Base-by-base conservation (phyloP, 2,329 filamentous ascomycete species). In the Alternaria ventricosa region DNA sequence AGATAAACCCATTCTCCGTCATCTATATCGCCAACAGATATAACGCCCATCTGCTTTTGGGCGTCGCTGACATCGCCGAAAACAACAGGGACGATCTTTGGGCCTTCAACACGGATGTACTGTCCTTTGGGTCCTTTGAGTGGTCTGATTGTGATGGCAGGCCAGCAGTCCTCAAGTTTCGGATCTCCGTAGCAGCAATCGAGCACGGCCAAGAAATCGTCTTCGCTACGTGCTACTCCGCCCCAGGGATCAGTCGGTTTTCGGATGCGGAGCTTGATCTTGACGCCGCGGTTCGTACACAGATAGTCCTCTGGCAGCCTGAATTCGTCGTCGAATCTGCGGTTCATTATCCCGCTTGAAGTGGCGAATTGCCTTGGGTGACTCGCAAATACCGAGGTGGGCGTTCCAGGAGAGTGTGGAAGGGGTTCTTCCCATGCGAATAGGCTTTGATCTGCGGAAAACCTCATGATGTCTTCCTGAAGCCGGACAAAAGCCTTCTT, bases 401-500 rank as follows among this genome's bases (percentile, higher is more conserved):
- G 25, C 25, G 7, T 33, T 15, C 30, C 13, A 33, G 3, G 30
- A 33, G 13, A 8, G 13, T 15, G 6, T 15, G 33, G 15, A 36
- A n/a, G 33, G 33, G 33, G 15, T 36, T 36, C 23, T 6, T 20
- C 54, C 66, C 61, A 69, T 5, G 60, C 55, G 47, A 71, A 70
- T 5, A 71, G 33, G 18, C 55, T 64, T 18, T 69, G 58, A 11
- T 71, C 69, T 3, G 62, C 61, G 12, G 10, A 45, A 5, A 45
- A 33, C 27, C 54, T 69, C 46, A 71, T 53, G 12, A 75, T 73
- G 23, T 69, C 66, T 49, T 71, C 63, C 59, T 72, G 68, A 2
- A 75, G 56, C 10, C 71, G 54, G 5, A 28, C n/a, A 41, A 75
- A 75, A 8, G 72, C 70, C 10, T 68, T 68, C 1, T 70, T 13